phyloP scores from a whole-genome alignment of 1,284 basidiomycete species.

The Golubevia pallescens region DNA sequence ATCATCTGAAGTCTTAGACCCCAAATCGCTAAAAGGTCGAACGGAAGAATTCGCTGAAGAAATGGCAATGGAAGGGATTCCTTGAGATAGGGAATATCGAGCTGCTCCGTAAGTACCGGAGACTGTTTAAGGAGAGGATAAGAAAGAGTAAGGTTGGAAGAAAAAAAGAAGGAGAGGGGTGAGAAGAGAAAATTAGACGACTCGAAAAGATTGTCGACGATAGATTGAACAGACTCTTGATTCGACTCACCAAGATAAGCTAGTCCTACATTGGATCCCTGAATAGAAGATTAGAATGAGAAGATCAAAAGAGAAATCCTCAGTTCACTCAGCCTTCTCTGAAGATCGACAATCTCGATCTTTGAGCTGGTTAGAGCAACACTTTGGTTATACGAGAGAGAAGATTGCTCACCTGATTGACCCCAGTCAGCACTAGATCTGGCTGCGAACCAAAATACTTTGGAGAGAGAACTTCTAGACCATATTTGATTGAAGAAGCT shows the following conservation, averaged over 20 bases:
- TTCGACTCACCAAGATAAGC: neutral
- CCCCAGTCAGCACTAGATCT: constrained; percentile 6
- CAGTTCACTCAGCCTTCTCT: too few relatives aligned
- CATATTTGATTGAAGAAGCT: constrained; percentile 4
- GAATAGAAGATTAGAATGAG: too few relatives aligned
- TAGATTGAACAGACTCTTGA: too few relatives aligned
- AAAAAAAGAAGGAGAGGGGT: neutral
- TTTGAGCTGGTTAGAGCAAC: too few relatives aligned
- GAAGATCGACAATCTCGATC: too few relatives aligned
- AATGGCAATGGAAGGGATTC: constrained; percentile 9
- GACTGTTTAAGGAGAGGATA: neutral
- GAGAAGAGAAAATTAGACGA: neutral
- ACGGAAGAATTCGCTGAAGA: constrained; percentile 5
- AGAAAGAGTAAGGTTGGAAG: neutral
- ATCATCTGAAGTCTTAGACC: neutral
- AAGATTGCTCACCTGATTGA: too few relatives aligned
- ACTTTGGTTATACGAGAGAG: too few relatives aligned
- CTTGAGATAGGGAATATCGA: constrained; percentile 6
- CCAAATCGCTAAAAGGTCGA: constrained; percentile 7
- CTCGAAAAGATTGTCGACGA: too few relatives aligned
- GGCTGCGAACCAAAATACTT: constrained; percentile 6
- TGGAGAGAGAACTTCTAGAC: constrained; percentile 10
- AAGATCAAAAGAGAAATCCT: too few relatives aligned
- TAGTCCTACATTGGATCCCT: constrained; percentile 7
- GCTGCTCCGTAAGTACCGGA: constrained; percentile 12